These are phyloP conservation scores for Ajuga chamaepitys DNA, from an alignment of 257 asterid genomes.

Conservation along the genomic window DNA sequence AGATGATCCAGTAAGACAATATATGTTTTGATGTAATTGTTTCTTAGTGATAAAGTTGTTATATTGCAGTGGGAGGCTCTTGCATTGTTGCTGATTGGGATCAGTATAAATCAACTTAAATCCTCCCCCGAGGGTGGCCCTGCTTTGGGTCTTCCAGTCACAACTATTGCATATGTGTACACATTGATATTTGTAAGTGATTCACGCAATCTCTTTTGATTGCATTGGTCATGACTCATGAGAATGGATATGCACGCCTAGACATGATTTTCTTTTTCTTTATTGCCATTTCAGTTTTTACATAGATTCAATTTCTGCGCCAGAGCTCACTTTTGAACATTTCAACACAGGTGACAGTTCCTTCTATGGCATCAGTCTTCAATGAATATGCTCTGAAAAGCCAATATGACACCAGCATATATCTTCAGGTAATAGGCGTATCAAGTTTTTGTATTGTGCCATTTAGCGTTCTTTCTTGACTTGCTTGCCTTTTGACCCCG, in stretches of 20 bases:
- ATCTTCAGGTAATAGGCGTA: slow-evolving; percentile 72
- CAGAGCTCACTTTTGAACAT: slow-evolving; percentile 9
- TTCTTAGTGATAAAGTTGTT: slow-evolving; percentile 12
- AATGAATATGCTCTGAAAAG: slow-evolving; percentile 98
- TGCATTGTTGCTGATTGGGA: slow-evolving; percentile 93
- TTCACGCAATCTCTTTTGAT: slow-evolving; percentile 15
- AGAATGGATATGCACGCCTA: slow-evolving; percentile 3
- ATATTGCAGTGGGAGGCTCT: slow-evolving; percentile 94
- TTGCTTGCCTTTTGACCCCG: background rate
- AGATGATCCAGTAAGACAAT: slow-evolving; percentile 9
- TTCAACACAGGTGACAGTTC: slow-evolving; percentile 84
- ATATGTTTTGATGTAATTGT: slow-evolving; percentile 6
- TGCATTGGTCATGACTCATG: background rate
- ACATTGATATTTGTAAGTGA: slow-evolving; percentile 90
- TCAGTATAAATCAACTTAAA: slow-evolving; percentile 86
- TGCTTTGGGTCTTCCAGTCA: slow-evolving; percentile 80
- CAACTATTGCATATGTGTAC: slow-evolving; percentile 78
- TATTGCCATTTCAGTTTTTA: background rate
- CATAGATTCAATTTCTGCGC: slow-evolving; percentile 3
- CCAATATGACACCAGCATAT: slow-evolving; percentile 95
- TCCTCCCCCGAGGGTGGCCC: slow-evolving; percentile 71
- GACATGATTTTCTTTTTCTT: background rate
- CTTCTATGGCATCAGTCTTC: slow-evolving; percentile 96
- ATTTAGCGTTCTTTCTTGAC: background rate
- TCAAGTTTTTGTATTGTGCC: slow-evolving; percentile 2